Evolutionary conservation across 2,329 filamentous ascomycete genomes (phyloP), one percentile per base, ranked within the genome.

Genomic region (Stylonectria norvegica): DNA sequence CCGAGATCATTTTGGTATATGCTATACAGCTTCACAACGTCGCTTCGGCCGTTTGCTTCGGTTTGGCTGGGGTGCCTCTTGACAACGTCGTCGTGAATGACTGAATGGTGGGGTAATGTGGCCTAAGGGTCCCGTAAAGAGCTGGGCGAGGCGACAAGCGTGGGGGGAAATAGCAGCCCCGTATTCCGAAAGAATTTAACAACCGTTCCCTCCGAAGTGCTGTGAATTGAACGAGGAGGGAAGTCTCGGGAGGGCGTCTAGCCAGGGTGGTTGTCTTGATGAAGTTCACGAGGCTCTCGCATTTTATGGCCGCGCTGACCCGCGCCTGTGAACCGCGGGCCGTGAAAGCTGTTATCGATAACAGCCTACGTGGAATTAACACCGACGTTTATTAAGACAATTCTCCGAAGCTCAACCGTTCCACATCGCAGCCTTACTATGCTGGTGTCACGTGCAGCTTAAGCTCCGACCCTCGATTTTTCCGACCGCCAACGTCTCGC

Each of bases 1-100:
- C 71, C 5, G 71, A 72, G 51, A 75, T 73, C 71, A 75, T 75
- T 29, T 25, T 43, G 29, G 11, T 34, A n/a, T 22, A 9, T 15
- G 20, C 14, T 27, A 15, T 27, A 28, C n/a, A 16, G 22, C 14
- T 22, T 19, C n/a, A n/a, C n/a, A n/a, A n/a, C n/a, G n/a, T n/a
- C n/a, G n/a, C n/a, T n/a, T n/a, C n/a, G n/a, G n/a, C n/a, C n/a
- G n/a, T n/a, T n/a, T n/a, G n/a, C n/a, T n/a, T n/a, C n/a, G n/a
- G n/a, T n/a, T n/a, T n/a, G n/a, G n/a, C n/a, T n/a, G n/a, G n/a
- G n/a, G 12, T 28, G 25, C 25, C 22, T 25, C 8, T 25, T 7
- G 12, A 8, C 12, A 12, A 28, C 12, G 25, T 28, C n/a, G 29
- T 46, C 35, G 18, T 8, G 27, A 9, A 29, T 8, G 27, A n/a